Evolutionary conservation across 768 basidiomycete genomes (phyloP).

Genomic region (Agaricus sinodeliciosus): DNA sequence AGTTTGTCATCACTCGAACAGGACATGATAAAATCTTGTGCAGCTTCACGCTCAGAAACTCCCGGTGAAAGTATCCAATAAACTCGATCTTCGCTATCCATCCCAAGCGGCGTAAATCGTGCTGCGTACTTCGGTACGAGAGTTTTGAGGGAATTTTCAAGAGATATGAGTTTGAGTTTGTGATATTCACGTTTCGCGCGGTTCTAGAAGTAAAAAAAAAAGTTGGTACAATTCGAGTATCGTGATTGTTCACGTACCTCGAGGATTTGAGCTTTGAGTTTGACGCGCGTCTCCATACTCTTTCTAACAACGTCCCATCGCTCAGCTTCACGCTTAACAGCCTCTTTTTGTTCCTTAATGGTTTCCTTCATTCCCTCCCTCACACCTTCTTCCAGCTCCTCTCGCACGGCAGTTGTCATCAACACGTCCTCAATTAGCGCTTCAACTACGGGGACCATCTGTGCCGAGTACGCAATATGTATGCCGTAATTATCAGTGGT

Average conservation of each 20-base stretch:
- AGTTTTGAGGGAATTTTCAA: conserved; percentile 54
- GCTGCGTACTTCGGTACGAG: conserved; percentile 35
- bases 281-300: conserved; percentile 19
- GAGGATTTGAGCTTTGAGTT: conserved; percentile 17
- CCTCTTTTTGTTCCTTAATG: conserved; percentile 44
- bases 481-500: conserved; percentile 20
- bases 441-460: conserved; percentile 60
- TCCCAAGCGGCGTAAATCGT: conserved; percentile 61
- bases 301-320: conserved; percentile 45
- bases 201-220: conserved; percentile 22
- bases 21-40: conserved; percentile 29
- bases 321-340: conserved; percentile 48
- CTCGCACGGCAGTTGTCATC: conserved; percentile 39
- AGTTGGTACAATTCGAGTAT: not conserved
- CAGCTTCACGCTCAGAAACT: conserved; percentile 47
- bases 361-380: conserved; percentile 47
- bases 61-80: conserved; percentile 68
- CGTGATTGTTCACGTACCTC: not conserved
- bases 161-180: conserved; percentile 36
- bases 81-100: conserved; percentile 55
- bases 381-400: conserved; percentile 54
- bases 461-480: conserved; percentile 38
- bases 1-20: conserved; percentile 22
- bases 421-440: conserved; percentile 50
- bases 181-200: conserved; percentile 41